Evolutionary conservation across 176 grass and related monocot species (phyloP), one percentile per base, ranked within the genome.

Genomic region (Carex kokanica): DNA sequence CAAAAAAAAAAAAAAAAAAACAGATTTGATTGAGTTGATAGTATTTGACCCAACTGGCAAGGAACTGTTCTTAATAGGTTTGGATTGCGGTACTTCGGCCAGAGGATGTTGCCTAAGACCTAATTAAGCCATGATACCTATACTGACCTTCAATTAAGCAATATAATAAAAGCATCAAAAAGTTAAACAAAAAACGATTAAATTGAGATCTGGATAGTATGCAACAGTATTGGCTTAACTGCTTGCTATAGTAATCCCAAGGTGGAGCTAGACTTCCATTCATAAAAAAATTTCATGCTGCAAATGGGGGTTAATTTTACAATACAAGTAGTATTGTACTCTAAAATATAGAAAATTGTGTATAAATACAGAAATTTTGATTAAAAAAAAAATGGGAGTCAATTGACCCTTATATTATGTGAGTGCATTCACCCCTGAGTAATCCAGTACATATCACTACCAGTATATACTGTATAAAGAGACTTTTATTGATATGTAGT

Each of bases 161-260:
- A 75, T 8, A 31, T 10, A 29, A 56, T 54, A 29, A 2, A 27
- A 53, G 18, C 27, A 16, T 8, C 2, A 32, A 32, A 36, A 36
- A 4, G n/a, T n/a, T 17, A 77, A 32, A 1, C 0, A 9, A 53
- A 13, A 6, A 2, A 3, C 29, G 36, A 45, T 51, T 20, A 51
- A 24, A 74, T 62, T 4, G 55, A 16, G 17, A 43, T 80, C 78
- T 10, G 43, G 74, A 65, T 15, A 53, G 53, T 13, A 79, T n/a
- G 0, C 77, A 60, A n/a, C 72, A 80, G 47, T 69, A 87, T 55
- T 64, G 12, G 54, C 2, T 38, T n/a, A 60, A 23, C 36, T 8
- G 43, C 85, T 40, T 77, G 4, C 24, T 80, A 52, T 60, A 77
- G 68, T 79, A 62, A n/a, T n/a, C n/a, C n/a, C n/a, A n/a, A n/a